Percentiles rank a stretch among this genome's conserved stretches.
Conservation (phyloP, 2,329 filamentous ascomycete species). For the Paracamarosporium sp. region DNA sequence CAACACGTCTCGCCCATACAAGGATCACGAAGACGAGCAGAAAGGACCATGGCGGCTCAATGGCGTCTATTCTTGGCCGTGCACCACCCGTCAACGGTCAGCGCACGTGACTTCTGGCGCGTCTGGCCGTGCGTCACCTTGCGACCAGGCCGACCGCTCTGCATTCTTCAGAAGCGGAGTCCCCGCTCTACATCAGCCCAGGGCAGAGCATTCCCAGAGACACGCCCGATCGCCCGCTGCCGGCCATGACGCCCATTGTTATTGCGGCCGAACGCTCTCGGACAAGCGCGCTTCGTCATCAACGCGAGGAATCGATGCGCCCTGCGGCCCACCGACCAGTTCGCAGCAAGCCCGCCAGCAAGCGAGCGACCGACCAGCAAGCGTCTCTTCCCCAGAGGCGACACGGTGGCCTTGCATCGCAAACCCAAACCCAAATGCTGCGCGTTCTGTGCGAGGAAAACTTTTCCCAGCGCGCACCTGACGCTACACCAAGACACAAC, state of each 20-base stretch:
- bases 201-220: not conserved
- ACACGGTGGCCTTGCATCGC: too few species aligned
- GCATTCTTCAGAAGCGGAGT: not conserved
- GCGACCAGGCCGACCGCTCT: not conserved
- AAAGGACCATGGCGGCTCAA: slow-evolving; percentile 14
- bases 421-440: not conserved
- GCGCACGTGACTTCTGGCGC: not conserved
- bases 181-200: too few species aligned
- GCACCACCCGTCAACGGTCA: not conserved
- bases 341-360: not conserved
- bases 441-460: not conserved
- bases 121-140: not conserved
- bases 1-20: not conserved
- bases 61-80: slow-evolving; percentile 8
- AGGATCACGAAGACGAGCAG: slow-evolving; percentile 1
- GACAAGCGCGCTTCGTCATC: slow-evolving; percentile 4
- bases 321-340: slow-evolving; percentile 3
- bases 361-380: not conserved
- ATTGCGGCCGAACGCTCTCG: not conserved
- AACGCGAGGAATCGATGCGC: slow-evolving; percentile 1
- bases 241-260: slow-evolving; percentile 9
- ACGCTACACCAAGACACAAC: slow-evolving; percentile 1
- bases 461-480: slow-evolving; percentile 1
- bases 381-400: not conserved
- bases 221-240: not conserved